Percentiles rank a stretch among this genome's conserved stretches.
Conservation (phyloP, 805 yeast genomes). For the Diddensiella transvaalensis region DNA sequence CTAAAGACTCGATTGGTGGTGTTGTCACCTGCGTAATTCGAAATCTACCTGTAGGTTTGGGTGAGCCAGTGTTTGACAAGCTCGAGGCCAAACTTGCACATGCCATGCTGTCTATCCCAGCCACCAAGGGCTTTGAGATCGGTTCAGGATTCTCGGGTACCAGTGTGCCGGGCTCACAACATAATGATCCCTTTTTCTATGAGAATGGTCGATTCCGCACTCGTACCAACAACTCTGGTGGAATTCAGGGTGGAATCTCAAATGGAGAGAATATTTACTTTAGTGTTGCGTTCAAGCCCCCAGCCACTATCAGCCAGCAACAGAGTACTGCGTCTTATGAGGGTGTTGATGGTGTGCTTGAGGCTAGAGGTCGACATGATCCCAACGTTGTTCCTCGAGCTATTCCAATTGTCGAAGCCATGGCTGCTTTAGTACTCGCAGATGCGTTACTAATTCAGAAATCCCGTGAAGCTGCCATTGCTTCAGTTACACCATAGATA, state of each 20-base stretch:
- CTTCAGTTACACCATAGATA: conserved; percentile 17
- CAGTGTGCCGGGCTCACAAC: conserved; percentile 84
- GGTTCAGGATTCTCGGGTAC: conserved; percentile 96
- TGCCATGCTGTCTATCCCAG: conserved; percentile 97
- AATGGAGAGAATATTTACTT: conserved; percentile 95
- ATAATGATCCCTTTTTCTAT: conserved; percentile 82
- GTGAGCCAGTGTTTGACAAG: conserved; percentile 97
- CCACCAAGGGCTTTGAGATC: conserved; percentile 96
- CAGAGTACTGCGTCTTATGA: conserved; percentile 86
- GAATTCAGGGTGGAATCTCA: conserved; percentile 96
- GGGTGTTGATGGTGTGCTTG: conserved; percentile 81
- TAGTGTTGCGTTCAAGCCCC: conserved; percentile 95
- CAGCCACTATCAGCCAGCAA: conserved; percentile 93
- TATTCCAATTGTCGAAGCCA: conserved; percentile 95
- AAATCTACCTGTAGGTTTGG: conserved; percentile 91
- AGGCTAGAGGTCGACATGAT: conserved; percentile 97
- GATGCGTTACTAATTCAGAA: conserved; percentile 84
- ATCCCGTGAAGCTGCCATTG: conserved; percentile 60
- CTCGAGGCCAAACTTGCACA: conserved; percentile 93
- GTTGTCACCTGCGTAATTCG: conserved; percentile 96
- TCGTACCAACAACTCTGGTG: conserved; percentile 88
- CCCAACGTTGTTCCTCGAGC: conserved; percentile 99
- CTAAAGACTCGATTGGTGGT: conserved; percentile 94
- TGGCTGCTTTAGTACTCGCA: conserved; percentile 92
- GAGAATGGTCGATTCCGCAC: conserved; percentile 71